phyloP scores from a whole-genome alignment of 2,329 filamentous ascomycete genomes.

The Ceratocystis cubensis region DNA sequence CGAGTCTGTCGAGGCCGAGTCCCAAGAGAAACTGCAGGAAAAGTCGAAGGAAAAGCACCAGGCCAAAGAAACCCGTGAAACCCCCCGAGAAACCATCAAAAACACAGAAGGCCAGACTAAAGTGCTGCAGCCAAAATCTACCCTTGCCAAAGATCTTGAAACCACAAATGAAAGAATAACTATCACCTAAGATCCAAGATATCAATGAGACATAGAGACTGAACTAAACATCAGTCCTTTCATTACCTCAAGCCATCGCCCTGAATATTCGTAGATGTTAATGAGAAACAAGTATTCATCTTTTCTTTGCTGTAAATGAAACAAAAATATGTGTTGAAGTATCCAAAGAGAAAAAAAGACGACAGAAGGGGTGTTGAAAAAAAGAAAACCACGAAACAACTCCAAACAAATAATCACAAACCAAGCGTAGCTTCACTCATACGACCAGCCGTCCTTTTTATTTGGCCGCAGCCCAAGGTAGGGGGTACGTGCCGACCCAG shows the following conservation, averaged over 20 bases:
- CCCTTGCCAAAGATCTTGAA: not conserved
- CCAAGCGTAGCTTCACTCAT: not conserved
- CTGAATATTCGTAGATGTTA: not conserved
- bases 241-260: not conserved
- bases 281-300: not conserved
- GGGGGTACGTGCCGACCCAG: conserved; percentile 62
- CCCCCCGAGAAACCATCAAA: not conserved
- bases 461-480: conserved; percentile 48
- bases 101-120: not conserved
- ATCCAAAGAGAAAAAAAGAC: not conserved
- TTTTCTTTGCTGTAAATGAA: not conserved
- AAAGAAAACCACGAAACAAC: not conserved
- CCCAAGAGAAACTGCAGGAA: conserved; percentile 23
- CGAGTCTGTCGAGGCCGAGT: not conserved
- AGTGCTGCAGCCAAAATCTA: not conserved
- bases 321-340: conserved; percentile 2
- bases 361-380: conserved; percentile 4
- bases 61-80: not conserved
- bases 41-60: not conserved
- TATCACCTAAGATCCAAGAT: not conserved
- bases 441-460: not conserved
- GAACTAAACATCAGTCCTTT: not conserved
- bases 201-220: not conserved
- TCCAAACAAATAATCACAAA: conserved; percentile 1
- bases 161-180: not conserved